Conservation (phyloP, 306 rosid genomes). For the Arachis stenosperma region DNA sequence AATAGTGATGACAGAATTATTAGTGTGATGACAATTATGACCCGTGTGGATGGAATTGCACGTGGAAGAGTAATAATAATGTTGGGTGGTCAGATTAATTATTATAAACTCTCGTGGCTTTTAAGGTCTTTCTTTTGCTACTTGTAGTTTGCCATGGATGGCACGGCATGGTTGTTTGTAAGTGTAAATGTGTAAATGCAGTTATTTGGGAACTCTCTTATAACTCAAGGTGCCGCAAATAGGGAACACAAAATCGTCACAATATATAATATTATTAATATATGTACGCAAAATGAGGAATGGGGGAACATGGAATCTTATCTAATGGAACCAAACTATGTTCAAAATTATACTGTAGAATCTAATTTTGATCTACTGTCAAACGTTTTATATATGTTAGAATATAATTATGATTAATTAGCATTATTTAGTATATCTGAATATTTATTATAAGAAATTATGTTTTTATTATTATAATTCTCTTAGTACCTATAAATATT, state of each 20-base stretch:
- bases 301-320: constrained; percentile 71
- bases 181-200: constrained; percentile 33
- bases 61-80: constrained; percentile 13
- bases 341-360: constrained; percentile 8
- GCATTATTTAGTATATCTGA: too few species aligned
- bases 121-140: constrained; percentile 1
- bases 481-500: too few species aligned
- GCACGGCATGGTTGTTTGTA: constrained; percentile 18
- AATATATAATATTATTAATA: not conserved
- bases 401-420: too few species aligned
- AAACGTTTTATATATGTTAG: too few species aligned
- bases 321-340: constrained; percentile 53
- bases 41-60: constrained; percentile 41
- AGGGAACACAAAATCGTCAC: constrained; percentile 44
- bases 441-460: too few species aligned
- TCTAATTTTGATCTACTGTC: too few species aligned
- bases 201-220: constrained; percentile 33
- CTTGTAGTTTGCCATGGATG: constrained; percentile 20
- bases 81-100: constrained; percentile 36
- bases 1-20: not conserved
- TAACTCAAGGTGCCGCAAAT: constrained; percentile 28
- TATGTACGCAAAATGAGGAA: constrained; percentile 41
- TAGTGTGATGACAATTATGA: not conserved
- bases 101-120: not conserved
- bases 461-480: too few species aligned